Conservation (phyloP, 148 eudicot species). For the Selenicereus undatus region DNA sequence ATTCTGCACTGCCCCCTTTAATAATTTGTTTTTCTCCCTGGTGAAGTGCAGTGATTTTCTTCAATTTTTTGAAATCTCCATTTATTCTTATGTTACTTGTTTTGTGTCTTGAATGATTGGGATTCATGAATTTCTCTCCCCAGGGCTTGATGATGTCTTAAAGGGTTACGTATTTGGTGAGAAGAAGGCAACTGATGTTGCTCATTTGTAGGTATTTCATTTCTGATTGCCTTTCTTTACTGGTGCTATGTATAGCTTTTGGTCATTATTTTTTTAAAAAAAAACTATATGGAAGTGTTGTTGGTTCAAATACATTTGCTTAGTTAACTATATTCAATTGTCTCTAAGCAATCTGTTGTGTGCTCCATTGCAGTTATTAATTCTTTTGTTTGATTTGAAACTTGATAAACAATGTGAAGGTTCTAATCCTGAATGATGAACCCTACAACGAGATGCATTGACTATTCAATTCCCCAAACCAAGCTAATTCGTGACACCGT, state of each 20-base stretch:
- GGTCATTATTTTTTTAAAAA: background rate
- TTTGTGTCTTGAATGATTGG: background rate
- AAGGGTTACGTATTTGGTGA: conserved; percentile 63
- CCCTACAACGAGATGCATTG: too few species aligned
- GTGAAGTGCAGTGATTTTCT: too few species aligned
- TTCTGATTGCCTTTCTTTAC: background rate
- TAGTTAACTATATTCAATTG: too few species aligned
- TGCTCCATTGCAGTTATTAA: too few species aligned
- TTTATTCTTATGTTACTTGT: background rate
- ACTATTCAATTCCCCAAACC: too few species aligned
- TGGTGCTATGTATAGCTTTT: background rate
- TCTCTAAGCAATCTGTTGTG: too few species aligned
- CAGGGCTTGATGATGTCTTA: conserved; percentile 53
- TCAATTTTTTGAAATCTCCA: background rate
- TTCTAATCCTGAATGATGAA: too few species aligned
- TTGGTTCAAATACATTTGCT: background rate
- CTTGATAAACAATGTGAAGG: too few species aligned
- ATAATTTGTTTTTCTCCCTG: too few species aligned
- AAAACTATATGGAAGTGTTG: background rate
- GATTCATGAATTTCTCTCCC: conserved; percentile 3
- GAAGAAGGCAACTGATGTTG: conserved; percentile 79
- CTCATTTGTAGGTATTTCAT: conserved; percentile 79
- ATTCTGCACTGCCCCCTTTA: too few species aligned
- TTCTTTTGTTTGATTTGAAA: too few species aligned
- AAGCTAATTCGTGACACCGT: too few species aligned